Evolutionary conservation across 1,284 basidiomycete genomes (phyloP).

Genomic region (Ceratobasidium theobromae): DNA sequence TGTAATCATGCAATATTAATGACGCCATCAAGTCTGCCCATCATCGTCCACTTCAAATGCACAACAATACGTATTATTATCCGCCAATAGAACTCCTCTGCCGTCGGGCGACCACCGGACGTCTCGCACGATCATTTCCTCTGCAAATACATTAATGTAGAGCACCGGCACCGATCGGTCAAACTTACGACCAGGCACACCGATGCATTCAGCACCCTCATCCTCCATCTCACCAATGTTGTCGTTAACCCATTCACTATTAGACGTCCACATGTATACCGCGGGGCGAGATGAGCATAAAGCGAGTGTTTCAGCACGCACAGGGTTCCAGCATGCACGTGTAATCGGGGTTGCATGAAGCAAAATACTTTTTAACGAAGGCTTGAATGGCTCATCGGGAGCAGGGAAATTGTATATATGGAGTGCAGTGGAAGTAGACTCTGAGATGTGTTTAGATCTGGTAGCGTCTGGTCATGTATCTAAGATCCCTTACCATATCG

Average conservation of each 20-base stretch:
- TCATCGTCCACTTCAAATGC: slow-evolving; percentile 75
- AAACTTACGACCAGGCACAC: slow-evolving; percentile 71
- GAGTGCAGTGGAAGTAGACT: slow-evolving; percentile 53
- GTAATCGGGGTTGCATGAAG: slow-evolving; percentile 61
- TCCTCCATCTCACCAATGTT: slow-evolving; percentile 49
- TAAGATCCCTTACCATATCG: slow-evolving; percentile 60
- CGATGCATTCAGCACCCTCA: slow-evolving; percentile 80
- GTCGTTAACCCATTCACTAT: slow-evolving; percentile 66
- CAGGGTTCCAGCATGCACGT: slow-evolving; percentile 74
- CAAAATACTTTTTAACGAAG: slow-evolving; percentile 64
- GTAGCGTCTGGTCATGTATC: slow-evolving; percentile 8
- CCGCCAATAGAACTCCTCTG: slow-evolving; percentile 69
- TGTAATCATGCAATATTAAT: too few relatives aligned
- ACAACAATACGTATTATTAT: slow-evolving; percentile 77
- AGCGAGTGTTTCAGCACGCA: slow-evolving; percentile 63
- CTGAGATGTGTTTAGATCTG: not conserved
- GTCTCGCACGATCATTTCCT: slow-evolving; percentile 64
- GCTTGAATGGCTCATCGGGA: slow-evolving; percentile 54
- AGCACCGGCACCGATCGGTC: not conserved
- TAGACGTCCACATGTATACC: slow-evolving; percentile 67
- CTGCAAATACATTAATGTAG: slow-evolving; percentile 43
- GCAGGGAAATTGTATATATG: slow-evolving; percentile 66
- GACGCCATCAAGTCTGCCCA: not conserved
- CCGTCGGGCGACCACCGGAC: slow-evolving; percentile 81
- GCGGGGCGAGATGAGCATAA: slow-evolving; percentile 68